These are phyloP conservation scores for Pseudogymnoascus sp. DNA, from an alignment of 2,329 filamentous ascomycete species.

Conservation along the genomic window DNA sequence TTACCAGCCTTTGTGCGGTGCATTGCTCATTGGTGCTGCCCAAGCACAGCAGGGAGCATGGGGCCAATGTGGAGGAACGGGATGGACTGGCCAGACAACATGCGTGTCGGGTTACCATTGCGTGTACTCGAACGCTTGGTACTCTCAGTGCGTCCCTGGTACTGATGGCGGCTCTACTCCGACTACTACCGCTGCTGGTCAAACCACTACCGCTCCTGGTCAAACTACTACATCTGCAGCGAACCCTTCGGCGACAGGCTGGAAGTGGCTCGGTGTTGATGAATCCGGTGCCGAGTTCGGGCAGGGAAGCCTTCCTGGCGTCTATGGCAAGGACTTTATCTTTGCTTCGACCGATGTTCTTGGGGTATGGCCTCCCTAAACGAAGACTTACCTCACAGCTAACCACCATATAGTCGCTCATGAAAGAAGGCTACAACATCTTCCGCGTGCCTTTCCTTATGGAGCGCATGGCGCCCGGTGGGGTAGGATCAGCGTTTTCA, in stretches of 20 bases:
- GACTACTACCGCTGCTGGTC: not conserved
- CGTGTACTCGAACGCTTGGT: constrained; percentile 15
- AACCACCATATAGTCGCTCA: not conserved
- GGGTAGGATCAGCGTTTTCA: constrained; percentile 38
- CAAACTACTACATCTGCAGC: not conserved
- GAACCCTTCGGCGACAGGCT: not conserved
- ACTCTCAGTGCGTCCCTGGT: constrained; percentile 17
- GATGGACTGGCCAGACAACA: constrained; percentile 15
- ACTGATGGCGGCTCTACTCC: not conserved
- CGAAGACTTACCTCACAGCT: not conserved
- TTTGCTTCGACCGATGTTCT: constrained; percentile 25
- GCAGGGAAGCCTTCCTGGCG: constrained; percentile 46
- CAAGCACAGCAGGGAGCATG: constrained; percentile 13
- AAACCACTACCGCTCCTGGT: not conserved
- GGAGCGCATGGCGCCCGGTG: constrained; percentile 45
- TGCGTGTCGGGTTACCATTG: constrained; percentile 17
- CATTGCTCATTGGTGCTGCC: not conserved
- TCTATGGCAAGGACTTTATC: constrained; percentile 50
- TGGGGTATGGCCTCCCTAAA: not conserved
- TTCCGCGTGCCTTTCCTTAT: constrained; percentile 52
- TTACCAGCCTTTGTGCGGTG: not conserved
- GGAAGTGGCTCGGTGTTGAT: constrained; percentile 19
- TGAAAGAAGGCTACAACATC: constrained; percentile 34
- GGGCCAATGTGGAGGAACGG: constrained; percentile 16
- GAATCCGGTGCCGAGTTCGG: constrained; percentile 59